These are phyloP conservation scores for Coemansia sp. DNA, from an alignment of 192 early-diverging fungal genomes.

Conservation along the genomic window DNA sequence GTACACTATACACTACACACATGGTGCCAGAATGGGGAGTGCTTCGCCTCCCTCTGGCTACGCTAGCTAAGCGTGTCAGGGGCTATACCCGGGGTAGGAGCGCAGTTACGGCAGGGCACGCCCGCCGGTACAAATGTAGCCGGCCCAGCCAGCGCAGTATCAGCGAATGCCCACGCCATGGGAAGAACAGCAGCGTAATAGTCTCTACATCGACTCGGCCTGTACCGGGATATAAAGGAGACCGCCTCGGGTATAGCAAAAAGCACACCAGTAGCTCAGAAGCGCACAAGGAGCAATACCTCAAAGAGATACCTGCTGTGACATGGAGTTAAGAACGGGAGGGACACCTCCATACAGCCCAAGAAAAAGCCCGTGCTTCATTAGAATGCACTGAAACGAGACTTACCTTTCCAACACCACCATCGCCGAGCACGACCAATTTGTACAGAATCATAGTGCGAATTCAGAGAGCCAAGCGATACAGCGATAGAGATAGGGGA, in stretches of 20 bases:
- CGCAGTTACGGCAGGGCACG: background rate
- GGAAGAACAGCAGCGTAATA: background rate
- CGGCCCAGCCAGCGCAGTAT: slow-evolving; percentile 1
- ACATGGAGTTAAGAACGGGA: background rate
- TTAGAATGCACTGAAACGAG: background rate
- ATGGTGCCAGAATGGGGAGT: background rate
- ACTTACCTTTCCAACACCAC: slow-evolving; percentile 91
- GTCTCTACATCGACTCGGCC: background rate
- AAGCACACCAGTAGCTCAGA: background rate
- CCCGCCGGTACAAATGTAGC: background rate
- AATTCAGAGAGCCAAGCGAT: background rate
- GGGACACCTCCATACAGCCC: background rate
- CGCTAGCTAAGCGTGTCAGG: background rate
- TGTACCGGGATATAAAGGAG: background rate
- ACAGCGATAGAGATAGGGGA: slow-evolving; percentile 4
- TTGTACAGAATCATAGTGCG: slow-evolving; percentile 88
- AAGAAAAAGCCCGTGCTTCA: background rate
- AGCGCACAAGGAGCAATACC: background rate
- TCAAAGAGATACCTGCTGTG: background rate
- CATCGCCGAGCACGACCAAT: slow-evolving; percentile 89
- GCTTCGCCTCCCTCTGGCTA: background rate
- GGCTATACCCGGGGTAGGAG: background rate
- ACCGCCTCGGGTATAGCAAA: background rate
- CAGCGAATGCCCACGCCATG: slow-evolving; percentile 12
- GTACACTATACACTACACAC: background rate